A percentile compares a stretch with the other conserved stretches of the same genome.
Conservation (phyloP, 768 basidiomycete species). For the Hericium rajendrae region DNA sequence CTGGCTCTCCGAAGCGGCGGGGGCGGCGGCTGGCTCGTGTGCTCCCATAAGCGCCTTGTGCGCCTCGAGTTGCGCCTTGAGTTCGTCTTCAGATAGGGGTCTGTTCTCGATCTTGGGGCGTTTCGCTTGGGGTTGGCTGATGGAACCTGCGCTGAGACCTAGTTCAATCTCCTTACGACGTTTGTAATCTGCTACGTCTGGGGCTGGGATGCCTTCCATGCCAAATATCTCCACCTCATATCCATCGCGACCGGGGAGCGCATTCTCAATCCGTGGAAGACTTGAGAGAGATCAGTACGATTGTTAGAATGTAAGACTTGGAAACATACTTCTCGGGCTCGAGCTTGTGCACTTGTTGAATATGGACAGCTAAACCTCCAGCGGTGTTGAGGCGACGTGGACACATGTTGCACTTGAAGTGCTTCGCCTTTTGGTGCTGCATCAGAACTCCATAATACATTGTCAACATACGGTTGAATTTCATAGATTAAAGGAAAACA, state of each 20-base stretch:
- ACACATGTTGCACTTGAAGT: conserved; percentile 96
- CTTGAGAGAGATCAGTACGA: conserved; percentile 23
- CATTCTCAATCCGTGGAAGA: conserved; percentile 86
- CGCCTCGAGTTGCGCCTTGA: conserved; percentile 75
- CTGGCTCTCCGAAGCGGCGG: conserved; percentile 32
- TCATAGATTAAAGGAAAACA: conserved; percentile 15
- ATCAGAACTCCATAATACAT: conserved; percentile 66
- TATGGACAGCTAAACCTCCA: conserved; percentile 94
- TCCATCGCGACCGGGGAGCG: conserved; percentile 90
- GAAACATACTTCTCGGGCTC: conserved; percentile 64
- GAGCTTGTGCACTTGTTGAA: conserved; percentile 98
- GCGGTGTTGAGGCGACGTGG: conserved; percentile 94
- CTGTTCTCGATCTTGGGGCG: conserved; percentile 74
- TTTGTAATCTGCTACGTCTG: conserved; percentile 95
- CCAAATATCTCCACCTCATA: conserved; percentile 99
- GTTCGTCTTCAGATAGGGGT: conserved; percentile 71
- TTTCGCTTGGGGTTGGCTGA: conserved; percentile 73
- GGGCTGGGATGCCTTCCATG: conserved; percentile 96
- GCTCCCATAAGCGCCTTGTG: conserved; percentile 90
- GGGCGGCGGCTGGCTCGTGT: conserved; percentile 24
- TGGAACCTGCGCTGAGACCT: conserved; percentile 73
- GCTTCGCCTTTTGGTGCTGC: conserved; percentile 99
- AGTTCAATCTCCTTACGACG: conserved; percentile 92
- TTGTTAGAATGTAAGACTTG: not conserved
- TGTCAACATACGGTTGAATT: not conserved